Percentiles rank a stretch among this genome's conserved stretches.
These are phyloP conservation scores for Niebla homalea DNA, from an alignment of 495 filamentous ascomycete genomes.

Conservation along the genomic window DNA sequence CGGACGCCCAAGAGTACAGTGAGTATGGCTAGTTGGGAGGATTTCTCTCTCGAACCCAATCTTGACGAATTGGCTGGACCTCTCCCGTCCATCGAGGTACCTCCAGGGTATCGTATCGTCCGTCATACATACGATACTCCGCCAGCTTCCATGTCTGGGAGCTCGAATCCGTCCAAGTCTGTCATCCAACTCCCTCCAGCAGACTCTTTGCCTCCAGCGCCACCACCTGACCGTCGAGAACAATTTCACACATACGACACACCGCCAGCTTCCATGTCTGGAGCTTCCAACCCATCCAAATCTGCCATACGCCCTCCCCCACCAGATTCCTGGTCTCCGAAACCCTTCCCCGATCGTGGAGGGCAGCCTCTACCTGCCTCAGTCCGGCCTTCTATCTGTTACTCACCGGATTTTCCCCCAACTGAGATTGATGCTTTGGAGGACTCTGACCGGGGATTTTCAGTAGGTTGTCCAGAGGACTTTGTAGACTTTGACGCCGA, in stretches of 20 bases:
- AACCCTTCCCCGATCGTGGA: neutral
- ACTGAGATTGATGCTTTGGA: neutral
- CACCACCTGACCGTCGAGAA: neutral
- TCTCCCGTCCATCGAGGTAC: neutral
- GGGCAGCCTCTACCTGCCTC: neutral
- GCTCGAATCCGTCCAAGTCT: neutral
- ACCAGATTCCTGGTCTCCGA: neutral
- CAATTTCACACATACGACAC: neutral
- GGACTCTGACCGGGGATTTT: too few relatives aligned
- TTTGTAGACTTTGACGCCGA: slow-evolving; percentile 7
- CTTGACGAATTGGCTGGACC: neutral
- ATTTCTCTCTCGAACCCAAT: slow-evolving; percentile 1
- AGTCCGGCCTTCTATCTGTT: neutral
- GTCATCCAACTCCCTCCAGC: neutral
- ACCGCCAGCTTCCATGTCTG: too few relatives aligned
- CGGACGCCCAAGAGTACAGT: neutral
- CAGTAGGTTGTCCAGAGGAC: neutral
- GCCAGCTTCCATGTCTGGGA: neutral
- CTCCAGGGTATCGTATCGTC: too few relatives aligned
- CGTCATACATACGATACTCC: neutral
- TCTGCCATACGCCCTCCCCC: neutral
- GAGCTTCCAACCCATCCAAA: neutral
- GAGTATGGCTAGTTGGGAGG: neutral
- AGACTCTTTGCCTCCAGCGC: neutral
- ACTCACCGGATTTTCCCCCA: neutral